Percentiles rank a stretch among this genome's conserved stretches.
These are phyloP conservation scores for Triangularia setosa DNA, from an alignment of 2,329 filamentous ascomycete species.

Conservation along the genomic window DNA sequence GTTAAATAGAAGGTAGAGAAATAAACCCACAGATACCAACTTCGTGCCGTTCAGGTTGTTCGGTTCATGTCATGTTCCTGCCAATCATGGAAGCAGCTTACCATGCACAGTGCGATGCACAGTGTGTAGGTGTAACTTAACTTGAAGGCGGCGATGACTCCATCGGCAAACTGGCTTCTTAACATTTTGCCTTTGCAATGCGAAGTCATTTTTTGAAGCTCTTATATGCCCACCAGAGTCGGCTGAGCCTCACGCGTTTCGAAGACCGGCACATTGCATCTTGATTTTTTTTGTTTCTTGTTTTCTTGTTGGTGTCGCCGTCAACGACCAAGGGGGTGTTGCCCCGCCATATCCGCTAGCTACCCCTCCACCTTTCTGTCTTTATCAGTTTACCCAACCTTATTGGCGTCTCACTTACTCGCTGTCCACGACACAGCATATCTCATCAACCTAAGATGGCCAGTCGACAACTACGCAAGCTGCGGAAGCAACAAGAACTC, in stretches of 20 bases:
- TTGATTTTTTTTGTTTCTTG: neutral
- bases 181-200: neutral
- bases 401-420: neutral
- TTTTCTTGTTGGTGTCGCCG: neutral
- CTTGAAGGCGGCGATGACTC: neutral
- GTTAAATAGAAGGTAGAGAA: too few species aligned
- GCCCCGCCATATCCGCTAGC: neutral
- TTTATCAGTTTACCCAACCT: neutral
- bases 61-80: neutral
- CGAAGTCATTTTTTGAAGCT: too few species aligned
- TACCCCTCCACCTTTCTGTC: neutral
- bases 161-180: constrained; percentile 3
- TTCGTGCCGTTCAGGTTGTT: too few species aligned
- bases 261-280: too few species aligned
- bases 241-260: too few species aligned
- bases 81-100: neutral
- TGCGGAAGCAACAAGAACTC: constrained; percentile 48
- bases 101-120: constrained; percentile 2
- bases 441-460: constrained; percentile 39
- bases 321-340: neutral
- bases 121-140: neutral
- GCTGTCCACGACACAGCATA: neutral
- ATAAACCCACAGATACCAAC: too few species aligned
- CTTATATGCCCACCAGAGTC: too few species aligned
- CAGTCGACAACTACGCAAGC: constrained; percentile 48